These are phyloP conservation scores for Aspergillus arachidicola DNA, from an alignment of 2,329 filamentous ascomycete species.

Conservation along the genomic window DNA sequence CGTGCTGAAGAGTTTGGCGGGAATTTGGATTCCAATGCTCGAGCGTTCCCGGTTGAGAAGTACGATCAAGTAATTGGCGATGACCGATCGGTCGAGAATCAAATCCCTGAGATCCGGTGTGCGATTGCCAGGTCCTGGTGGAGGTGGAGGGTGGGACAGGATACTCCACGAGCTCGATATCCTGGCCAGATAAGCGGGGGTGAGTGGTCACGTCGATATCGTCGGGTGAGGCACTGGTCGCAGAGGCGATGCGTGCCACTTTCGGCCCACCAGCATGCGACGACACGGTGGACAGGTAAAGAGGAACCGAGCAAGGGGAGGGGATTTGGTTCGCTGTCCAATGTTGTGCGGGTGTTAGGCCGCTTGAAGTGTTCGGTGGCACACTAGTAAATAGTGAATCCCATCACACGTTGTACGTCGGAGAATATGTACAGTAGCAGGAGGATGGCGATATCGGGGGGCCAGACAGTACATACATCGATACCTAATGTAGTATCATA, in stretches of 20 bases:
- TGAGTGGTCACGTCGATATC: constrained; percentile 14
- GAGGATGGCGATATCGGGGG: neutral
- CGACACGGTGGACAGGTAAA: constrained; percentile 25
- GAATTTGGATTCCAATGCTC: neutral
- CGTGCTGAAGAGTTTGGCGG: neutral
- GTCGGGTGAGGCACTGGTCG: constrained; percentile 26
- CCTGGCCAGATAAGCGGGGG: constrained; percentile 27
- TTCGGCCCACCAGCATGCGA: constrained; percentile 27
- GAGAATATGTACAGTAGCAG: neutral
- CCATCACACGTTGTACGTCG: constrained; percentile 3
- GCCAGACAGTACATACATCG: neutral
- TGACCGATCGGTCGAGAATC: constrained; percentile 3
- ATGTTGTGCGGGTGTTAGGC: constrained; percentile 1
- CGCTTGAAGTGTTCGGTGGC: neutral
- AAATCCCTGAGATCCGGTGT: constrained; percentile 1
- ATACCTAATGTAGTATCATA: neutral
- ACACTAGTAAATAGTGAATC: constrained; percentile 1
- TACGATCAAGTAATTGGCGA: neutral
- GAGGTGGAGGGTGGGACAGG: constrained; percentile 14
- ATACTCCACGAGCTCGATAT: constrained; percentile 38
- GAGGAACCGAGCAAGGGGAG: constrained; percentile 9
- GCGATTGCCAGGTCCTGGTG: constrained; percentile 10
- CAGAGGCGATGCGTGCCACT: constrained; percentile 31
- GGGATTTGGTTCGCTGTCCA: neutral
- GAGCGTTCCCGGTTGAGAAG: neutral